phyloP scores from a whole-genome alignment of 2,329 filamentous ascomycete genomes.

The Lithohypha guttulata region DNA sequence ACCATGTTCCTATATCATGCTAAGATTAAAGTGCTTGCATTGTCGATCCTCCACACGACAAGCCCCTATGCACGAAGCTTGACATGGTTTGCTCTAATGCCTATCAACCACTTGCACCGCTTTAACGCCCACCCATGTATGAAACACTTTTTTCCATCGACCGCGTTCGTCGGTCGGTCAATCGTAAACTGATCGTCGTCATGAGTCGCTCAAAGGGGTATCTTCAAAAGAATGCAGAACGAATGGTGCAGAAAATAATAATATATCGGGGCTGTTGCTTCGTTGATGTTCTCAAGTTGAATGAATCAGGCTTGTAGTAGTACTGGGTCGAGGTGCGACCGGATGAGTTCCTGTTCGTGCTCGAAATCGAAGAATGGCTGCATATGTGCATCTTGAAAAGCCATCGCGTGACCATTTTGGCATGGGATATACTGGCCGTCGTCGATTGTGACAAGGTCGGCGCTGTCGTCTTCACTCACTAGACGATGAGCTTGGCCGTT shows the following conservation, averaged over 20 bases:
- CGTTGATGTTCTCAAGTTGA: too few species aligned
- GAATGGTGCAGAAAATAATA: background rate
- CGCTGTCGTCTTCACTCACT: conserved; percentile 3
- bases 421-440: conserved; percentile 7
- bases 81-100: too few species aligned
- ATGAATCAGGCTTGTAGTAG: conserved; percentile 2
- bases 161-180: too few species aligned
- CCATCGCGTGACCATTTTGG: background rate
- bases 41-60: too few species aligned
- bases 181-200: too few species aligned
- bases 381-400: background rate
- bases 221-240: background rate
- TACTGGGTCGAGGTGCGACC: background rate
- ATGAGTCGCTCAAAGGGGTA: background rate
- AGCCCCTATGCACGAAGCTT: too few species aligned
- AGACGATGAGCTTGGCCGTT: conserved; percentile 16
- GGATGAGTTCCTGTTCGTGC: conserved; percentile 6
- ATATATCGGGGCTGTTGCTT: too few species aligned
- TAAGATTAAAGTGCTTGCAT: too few species aligned
- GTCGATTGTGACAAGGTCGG: background rate
- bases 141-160: too few species aligned
- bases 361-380: conserved; percentile 7
- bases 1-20: too few species aligned
- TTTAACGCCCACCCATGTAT: too few species aligned
- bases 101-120: too few species aligned